phyloP scores from a whole-genome alignment of 495 filamentous ascomycete species.

The Penicillium steckii region DNA sequence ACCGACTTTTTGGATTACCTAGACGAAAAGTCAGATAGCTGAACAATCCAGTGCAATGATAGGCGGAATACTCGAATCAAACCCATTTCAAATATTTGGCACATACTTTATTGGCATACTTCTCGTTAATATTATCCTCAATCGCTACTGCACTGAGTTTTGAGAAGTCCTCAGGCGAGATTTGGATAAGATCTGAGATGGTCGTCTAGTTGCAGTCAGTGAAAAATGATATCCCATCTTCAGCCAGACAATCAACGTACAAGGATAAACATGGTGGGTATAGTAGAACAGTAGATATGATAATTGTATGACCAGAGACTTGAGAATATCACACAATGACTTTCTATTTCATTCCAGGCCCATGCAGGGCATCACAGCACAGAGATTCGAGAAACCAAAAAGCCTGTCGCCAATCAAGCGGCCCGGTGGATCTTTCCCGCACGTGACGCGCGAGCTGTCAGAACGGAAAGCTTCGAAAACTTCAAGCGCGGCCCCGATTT shows the following conservation, averaged over 20 bases:
- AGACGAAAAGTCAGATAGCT: neutral
- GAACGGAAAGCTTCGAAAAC: constrained; percentile 11
- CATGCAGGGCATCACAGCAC: neutral
- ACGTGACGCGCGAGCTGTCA: constrained; percentile 21
- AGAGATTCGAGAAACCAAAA: constrained; percentile 6
- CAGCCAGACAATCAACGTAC: constrained; percentile 30
- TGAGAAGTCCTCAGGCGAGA: constrained; percentile 79
- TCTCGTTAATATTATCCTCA: constrained; percentile 91
- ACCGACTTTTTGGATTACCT: constrained; percentile 77
- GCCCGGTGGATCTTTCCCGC: constrained; percentile 1
- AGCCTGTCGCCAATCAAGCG: constrained; percentile 9
- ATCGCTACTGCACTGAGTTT: constrained; percentile 76
- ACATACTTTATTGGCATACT: constrained; percentile 87
- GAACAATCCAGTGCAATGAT: neutral
- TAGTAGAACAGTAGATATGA: neutral
- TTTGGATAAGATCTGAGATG: constrained; percentile 88
- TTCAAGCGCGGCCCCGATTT: constrained; percentile 2
- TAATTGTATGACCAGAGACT: neutral
- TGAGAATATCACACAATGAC: neutral
- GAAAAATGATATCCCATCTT: constrained; percentile 6
- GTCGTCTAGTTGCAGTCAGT: constrained; percentile 49
- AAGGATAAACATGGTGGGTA: constrained; percentile 54
- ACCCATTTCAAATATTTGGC: neutral
- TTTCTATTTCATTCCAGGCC: neutral
- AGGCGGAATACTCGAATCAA: neutral